A percentile compares a stretch with the other conserved stretches of the same genome.
Conservation (phyloP, 164 flowering plant genomes). For the Stephania cephalantha region DNA sequence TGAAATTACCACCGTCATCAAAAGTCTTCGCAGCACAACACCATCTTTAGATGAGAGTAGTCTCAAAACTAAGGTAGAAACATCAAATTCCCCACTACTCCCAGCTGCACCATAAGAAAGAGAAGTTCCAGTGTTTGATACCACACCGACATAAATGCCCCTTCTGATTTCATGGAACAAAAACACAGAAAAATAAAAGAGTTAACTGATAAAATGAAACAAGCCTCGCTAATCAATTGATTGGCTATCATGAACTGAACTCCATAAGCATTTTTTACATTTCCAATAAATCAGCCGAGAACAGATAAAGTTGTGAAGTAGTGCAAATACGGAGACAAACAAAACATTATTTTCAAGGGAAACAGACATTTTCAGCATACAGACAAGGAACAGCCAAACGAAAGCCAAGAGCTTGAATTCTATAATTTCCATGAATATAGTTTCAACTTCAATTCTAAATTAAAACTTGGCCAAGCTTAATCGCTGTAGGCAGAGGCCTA, state of each 20-base stretch:
- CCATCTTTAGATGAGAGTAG: slow-evolving; percentile 83
- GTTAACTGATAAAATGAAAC: not conserved
- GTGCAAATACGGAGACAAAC: not conserved
- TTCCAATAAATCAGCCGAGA: not conserved
- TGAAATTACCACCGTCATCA: slow-evolving; percentile 78
- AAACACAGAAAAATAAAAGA: not conserved
- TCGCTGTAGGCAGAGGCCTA: too few species aligned
- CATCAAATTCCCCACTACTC: slow-evolving; percentile 33
- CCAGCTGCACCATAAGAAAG: slow-evolving; percentile 14
- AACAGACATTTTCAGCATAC: too few species aligned
- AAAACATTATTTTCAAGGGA: too few species aligned
- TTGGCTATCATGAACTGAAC: not conserved
- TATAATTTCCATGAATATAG: too few species aligned
- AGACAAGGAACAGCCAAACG: too few species aligned
- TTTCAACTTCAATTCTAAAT: too few species aligned
- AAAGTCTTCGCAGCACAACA: slow-evolving; percentile 67
- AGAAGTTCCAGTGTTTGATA: slow-evolving; percentile 7
- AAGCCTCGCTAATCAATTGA: not conserved
- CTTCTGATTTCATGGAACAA: slow-evolving; percentile 38
- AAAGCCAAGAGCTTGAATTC: too few species aligned
- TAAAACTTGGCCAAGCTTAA: too few species aligned
- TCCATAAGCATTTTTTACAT: not conserved
- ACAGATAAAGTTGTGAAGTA: not conserved
- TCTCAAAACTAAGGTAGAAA: slow-evolving; percentile 54
- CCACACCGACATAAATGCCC: slow-evolving; percentile 21